phyloP scores from a whole-genome alignment of 73 alveolate species.

The Paramecium caudatum region DNA sequence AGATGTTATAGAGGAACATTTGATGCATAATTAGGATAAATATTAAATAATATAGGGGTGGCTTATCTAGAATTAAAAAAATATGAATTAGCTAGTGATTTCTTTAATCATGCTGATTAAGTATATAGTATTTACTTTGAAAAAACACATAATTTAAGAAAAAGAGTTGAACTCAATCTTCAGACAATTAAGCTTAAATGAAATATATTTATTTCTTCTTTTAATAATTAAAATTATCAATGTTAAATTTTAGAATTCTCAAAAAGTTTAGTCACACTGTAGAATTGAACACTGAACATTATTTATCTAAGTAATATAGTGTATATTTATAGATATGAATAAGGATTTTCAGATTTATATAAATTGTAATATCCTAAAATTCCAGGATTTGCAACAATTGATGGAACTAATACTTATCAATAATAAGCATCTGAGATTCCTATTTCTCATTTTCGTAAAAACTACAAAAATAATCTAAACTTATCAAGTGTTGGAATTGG shows the following conservation, averaged over 20 bases:
- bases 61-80: slow-evolving; percentile 12
- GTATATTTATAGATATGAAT: neutral
- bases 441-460: slow-evolving; percentile 76
- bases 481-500: slow-evolving; percentile 89
- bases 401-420: slow-evolving; percentile 77
- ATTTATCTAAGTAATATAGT: neutral
- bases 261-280: neutral
- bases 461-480: slow-evolving; percentile 77
- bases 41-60: slow-evolving; percentile 38
- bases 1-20: slow-evolving; percentile 45
- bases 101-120: slow-evolving; percentile 38
- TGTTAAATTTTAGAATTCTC: neutral
- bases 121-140: slow-evolving; percentile 33
- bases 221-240: neutral
- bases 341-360: neutral
- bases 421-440: slow-evolving; percentile 65
- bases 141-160: slow-evolving; percentile 8
- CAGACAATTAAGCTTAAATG: neutral
- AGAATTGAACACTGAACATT: neutral
- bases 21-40: slow-evolving; percentile 53
- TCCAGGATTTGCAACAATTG: slow-evolving; percentile 78
- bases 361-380: neutral
- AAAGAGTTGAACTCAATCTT: neutral
- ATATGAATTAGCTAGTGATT: slow-evolving; percentile 10
- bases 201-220: neutral